Evolutionary conservation across 768 basidiomycete species (phyloP), one percentile per base, ranked within the genome.

Genomic region (Cystobasidium ongulense): DNA sequence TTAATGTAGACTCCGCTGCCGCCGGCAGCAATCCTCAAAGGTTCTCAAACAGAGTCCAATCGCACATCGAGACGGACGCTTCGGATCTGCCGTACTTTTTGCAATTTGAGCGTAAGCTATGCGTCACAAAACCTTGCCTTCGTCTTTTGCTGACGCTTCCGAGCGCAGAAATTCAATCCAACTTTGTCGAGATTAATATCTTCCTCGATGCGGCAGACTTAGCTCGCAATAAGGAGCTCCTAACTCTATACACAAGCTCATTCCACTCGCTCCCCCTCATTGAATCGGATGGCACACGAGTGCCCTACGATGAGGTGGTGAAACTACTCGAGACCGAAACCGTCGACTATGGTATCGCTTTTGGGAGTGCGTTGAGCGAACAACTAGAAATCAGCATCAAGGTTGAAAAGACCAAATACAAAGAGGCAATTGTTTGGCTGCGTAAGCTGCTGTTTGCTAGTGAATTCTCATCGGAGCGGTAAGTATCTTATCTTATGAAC

Each of bases 281-380:
- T 61, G 84, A 88, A 36, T 83, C 86, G 46, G 83, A 84, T 66
- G 95, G 94, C 1, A 86, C 88, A 75, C 81, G 82, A 43, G 82
- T 98, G 54, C 83, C 85, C 11, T 90, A 93, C 76, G 96, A 98
- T 81, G 87, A 94, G 70, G 96, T 97, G 31, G 86, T 97, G 75
- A 89, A 94, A 81, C 86, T 87, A 75, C 86, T 99, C 1, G 92
- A 96, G 78, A 86, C 92, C 80, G 89, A 90, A 76, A 97, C 96
- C 0, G 91, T 98, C 29, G 87, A 86, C 1, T 96, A 97, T 79
- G 88, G 89, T 70, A 86, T 85, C 71, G 84, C 84, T 29, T 84
- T 91, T 8, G 91, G 91, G 17, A 79, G 87, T 75, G 75, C 73
- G 7, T 93, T 94, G 79, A 82, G 87, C 4, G 92, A 99, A 78